Percentiles rank a stretch among this genome's conserved stretches.
Conservation (phyloP, 1,139 yeast genomes). For the Ogataea hybrid region DNA sequence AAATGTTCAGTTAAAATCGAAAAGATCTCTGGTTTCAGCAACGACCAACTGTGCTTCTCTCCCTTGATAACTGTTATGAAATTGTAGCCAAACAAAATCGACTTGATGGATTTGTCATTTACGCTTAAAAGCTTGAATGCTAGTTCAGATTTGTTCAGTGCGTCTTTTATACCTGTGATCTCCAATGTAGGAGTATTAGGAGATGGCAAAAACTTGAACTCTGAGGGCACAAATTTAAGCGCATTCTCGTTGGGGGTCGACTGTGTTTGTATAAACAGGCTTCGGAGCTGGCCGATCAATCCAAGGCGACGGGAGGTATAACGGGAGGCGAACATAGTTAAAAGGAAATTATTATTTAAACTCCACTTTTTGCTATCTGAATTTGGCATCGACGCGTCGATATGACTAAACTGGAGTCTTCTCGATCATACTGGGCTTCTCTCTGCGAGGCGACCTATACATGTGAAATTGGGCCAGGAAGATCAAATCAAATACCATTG, state of each 20-base stretch:
- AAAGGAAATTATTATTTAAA: constrained; percentile 1
- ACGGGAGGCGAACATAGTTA: constrained; percentile 3
- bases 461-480: constrained; percentile 32
- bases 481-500: constrained; percentile 35
- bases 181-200: constrained; percentile 44
- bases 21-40: constrained; percentile 85
- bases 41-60: constrained; percentile 55
- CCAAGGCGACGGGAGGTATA: background rate
- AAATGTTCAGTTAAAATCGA: constrained; percentile 80
- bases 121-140: constrained; percentile 52
- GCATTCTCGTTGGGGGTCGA: constrained; percentile 94
- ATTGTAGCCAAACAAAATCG: constrained; percentile 54
- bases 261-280: constrained; percentile 49
- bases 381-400: constrained; percentile 3
- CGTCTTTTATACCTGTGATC: constrained; percentile 54
- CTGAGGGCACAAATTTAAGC: constrained; percentile 77
- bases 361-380: constrained; percentile 1
- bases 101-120: constrained; percentile 41
- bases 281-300: constrained; percentile 12
- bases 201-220: constrained; percentile 40
- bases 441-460: constrained; percentile 9
- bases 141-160: constrained; percentile 45
- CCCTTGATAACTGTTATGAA: constrained; percentile 77
- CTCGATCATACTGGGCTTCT: background rate
- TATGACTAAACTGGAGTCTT: constrained; percentile 1